Percentiles rank a stretch among this genome's conserved stretches.
phyloP scores from a whole-genome alignment of 257 asterid genomes.

The Cruciata laevipes region DNA sequence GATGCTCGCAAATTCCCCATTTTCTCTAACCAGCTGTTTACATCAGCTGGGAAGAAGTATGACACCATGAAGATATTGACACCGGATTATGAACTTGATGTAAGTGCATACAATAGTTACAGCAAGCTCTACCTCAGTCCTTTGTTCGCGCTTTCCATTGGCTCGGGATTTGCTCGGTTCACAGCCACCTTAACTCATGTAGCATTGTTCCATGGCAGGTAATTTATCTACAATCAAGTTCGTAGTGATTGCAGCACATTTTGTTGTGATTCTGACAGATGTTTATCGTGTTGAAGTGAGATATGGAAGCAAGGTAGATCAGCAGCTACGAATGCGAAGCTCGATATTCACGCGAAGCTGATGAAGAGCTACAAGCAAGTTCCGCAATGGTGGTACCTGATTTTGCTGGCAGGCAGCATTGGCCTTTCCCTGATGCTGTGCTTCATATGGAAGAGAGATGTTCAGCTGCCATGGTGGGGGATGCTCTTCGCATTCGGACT shows the following conservation, averaged over 20 bases:
- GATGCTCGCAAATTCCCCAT: slow-evolving; percentile 91
- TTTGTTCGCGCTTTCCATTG: slow-evolving; percentile 86
- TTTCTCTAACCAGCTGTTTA: slow-evolving; percentile 75
- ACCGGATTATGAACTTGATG: slow-evolving; percentile 69
- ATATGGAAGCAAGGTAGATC: slow-evolving; percentile 83
- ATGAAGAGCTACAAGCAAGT: slow-evolving; percentile 85
- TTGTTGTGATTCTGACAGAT: neutral
- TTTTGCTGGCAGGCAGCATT: slow-evolving; percentile 56
- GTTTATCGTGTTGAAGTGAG: slow-evolving; percentile 33
- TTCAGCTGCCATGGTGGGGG: slow-evolving; percentile 97
- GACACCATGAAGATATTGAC: slow-evolving; percentile 77
- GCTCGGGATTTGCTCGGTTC: slow-evolving; percentile 92
- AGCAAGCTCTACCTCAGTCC: slow-evolving; percentile 98
- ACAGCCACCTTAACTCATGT: slow-evolving; percentile 91
- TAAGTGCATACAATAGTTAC: slow-evolving; percentile 60
- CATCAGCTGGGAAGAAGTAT: slow-evolving; percentile 59
- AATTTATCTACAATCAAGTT: no score
- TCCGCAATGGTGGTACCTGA: slow-evolving; percentile 87
- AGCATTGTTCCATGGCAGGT: slow-evolving; percentile 91
- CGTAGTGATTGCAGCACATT: neutral
- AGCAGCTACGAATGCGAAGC: slow-evolving; percentile 55
- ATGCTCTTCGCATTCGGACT: slow-evolving; percentile 71
- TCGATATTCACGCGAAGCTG: slow-evolving; percentile 67
- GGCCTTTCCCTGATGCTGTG: slow-evolving; percentile 55
- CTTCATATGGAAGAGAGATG: slow-evolving; percentile 69